phyloP scores from a whole-genome alignment of 2,329 filamentous ascomycete genomes.

The Penicillium janthinellum region DNA sequence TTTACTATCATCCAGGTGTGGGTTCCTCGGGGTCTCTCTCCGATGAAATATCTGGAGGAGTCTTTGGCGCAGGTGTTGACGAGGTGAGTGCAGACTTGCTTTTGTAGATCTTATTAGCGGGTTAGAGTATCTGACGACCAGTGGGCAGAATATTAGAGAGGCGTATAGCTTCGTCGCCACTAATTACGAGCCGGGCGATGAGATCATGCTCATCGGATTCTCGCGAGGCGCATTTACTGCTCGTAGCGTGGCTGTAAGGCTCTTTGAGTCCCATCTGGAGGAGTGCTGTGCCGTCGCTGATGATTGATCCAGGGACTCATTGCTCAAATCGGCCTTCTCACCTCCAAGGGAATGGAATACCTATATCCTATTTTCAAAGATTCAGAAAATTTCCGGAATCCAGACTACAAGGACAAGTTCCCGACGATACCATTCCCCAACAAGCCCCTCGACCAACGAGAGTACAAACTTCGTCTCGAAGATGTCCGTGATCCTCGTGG shows the following conservation, averaged over 20 bases:
- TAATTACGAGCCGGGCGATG: conserved; percentile 39
- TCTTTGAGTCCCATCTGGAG: background rate
- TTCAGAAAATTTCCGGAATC: conserved; percentile 15
- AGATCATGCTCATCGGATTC: conserved; percentile 43
- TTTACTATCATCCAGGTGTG: conserved; percentile 23
- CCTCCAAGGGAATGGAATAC: conserved; percentile 19
- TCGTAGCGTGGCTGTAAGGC: conserved; percentile 34
- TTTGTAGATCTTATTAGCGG: background rate
- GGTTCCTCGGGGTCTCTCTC: conserved; percentile 17
- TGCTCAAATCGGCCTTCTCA: conserved; percentile 34
- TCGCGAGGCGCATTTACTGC: conserved; percentile 43
- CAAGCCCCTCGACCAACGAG: conserved; percentile 15
- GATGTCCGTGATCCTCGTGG: conserved; percentile 4
- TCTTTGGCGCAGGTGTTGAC: conserved; percentile 20
- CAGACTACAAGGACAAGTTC: conserved; percentile 23
- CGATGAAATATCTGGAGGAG: conserved; percentile 19
- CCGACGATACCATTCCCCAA: conserved; percentile 19
- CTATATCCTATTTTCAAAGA: conserved; percentile 26
- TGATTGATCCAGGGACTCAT: conserved; percentile 30
- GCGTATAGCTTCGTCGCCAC: conserved; percentile 34
- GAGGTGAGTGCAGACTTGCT: conserved; percentile 13
- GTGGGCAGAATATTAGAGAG: conserved; percentile 19
- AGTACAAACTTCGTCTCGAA: conserved; percentile 20
- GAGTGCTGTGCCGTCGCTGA: background rate
- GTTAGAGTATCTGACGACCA: background rate